These are phyloP conservation scores for thale cress (Arabidopsis thaliana) DNA, from an alignment of 345 rosid genomes.

Conservation along the genomic window DNA sequence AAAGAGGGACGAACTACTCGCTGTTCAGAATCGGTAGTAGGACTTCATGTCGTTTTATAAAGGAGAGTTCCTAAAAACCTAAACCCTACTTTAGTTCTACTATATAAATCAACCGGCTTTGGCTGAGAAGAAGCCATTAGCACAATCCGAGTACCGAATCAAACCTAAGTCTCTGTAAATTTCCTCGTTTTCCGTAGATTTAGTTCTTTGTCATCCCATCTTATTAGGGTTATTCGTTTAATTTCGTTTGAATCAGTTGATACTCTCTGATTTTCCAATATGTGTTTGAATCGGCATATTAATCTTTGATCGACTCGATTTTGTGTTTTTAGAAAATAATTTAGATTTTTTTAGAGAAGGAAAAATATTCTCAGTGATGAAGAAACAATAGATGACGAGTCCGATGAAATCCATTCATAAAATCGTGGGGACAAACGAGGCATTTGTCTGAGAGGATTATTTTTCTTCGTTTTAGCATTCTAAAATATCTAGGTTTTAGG, in stretches of 20 bases:
- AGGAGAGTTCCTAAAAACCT: not conserved
- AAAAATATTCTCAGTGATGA: slow-evolving; percentile 53
- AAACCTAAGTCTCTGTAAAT: not conserved
- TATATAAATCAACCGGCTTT: not conserved
- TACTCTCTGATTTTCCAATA: no score
- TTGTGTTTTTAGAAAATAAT: not conserved
- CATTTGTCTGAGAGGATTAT: slow-evolving; percentile 63
- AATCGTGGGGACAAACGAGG: slow-evolving; percentile 63
- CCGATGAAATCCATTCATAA: slow-evolving; percentile 56
- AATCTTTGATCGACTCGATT: not conserved
- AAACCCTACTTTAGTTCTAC: not conserved
- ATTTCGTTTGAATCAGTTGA: not conserved
- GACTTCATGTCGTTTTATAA: slow-evolving; percentile 8
- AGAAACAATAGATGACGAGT: slow-evolving; percentile 60
- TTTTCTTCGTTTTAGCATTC: not conserved
- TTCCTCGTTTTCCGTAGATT: not conserved
- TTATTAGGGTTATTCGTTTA: not conserved
- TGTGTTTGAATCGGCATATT: not conserved
- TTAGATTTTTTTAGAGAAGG: not conserved
- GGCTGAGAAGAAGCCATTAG: not conserved
- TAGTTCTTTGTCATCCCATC: not conserved
- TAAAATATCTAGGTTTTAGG: no score
- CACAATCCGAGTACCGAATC: not conserved
- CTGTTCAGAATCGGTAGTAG: not conserved
- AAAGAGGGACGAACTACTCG: not conserved